Evolutionary conservation across 2,329 filamentous ascomycete species (phyloP).

Genomic region (Tricladium varicosporioides): DNA sequence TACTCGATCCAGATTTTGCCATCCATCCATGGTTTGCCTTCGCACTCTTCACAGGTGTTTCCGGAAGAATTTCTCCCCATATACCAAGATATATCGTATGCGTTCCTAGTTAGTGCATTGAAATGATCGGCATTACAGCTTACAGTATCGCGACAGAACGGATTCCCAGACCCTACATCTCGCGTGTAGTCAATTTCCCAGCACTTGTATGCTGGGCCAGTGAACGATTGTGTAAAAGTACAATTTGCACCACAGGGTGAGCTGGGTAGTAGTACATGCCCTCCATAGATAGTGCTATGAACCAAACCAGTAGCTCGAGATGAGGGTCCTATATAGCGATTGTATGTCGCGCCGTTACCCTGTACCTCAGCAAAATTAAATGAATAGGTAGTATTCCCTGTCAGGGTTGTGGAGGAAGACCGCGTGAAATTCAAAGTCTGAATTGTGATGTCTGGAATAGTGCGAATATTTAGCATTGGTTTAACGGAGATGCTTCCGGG

Average conservation of each 20-base stretch:
- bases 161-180: not conserved
- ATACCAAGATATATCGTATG: not conserved
- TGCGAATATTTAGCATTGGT: not conserved
- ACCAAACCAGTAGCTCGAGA: not conserved
- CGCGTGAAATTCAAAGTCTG: not conserved
- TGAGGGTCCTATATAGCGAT: not conserved
- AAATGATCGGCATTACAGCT: not conserved
- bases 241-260: not conserved
- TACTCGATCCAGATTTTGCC: not conserved
- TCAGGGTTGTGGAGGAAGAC: not conserved
- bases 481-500: not conserved
- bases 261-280: not conserved
- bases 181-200: not conserved
- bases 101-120: not conserved
- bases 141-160: not conserved
- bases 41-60: not conserved
- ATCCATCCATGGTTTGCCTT: not conserved
- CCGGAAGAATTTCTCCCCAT: not conserved
- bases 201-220: not conserved
- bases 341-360: not conserved
- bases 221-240: not conserved
- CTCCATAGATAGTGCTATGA: not conserved
- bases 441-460: not conserved
- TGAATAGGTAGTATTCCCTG: not conserved
- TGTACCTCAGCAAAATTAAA: not conserved